Base-by-base conservation (phyloP, 805 yeast species). In the Yarrowia sp. region DNA sequence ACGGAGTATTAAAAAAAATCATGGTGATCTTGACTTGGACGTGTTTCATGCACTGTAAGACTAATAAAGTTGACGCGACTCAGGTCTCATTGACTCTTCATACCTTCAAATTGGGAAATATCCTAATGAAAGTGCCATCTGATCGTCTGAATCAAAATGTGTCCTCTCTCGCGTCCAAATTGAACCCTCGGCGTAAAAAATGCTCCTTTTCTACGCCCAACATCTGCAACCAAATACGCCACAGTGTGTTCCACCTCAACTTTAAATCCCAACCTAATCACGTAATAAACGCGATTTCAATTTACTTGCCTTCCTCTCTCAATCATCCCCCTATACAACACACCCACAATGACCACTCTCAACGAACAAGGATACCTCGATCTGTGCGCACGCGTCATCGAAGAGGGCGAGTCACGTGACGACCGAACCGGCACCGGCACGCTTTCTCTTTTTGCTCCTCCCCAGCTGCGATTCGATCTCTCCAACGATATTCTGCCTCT, bases 351-450 rank as follows among this genome's bases (percentile, higher is more conserved):
- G 61, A 54, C 61, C 3, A 54, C 61, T 8, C 61, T 58, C 51
- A 58, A 58, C 63, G 99, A 95, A 76, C 88, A 85, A 70, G 95
- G 92, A 16, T 95, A 95, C 74, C 82, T 95, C 46, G 92, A 90
- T 68, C 81, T 95, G 51, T 90, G 98, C 73, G 75, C 79, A 65
- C 80, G 84, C 4, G 93, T 95, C 74, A 85, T 95, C 21, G 80
- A 82, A 0, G 85, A 89, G 68, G 99, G 99, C 43, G 98, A 95
- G 73, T 83, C 83, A 70, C 85, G 99, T 67, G 93, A 95, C 9
- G 99, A 95, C 74, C 82, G 99, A 75, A 95, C 99, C 1, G 99
- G 99, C 0, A 95, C 99, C 0, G 99, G 99, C 5, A 95, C 99
- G 0, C 80, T 78, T 67, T 87, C 96, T 35, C 68, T 95, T 9